These are phyloP conservation scores for Didymella pomorum DNA, from an alignment of 2,329 filamentous ascomycete genomes.

Conservation along the genomic window DNA sequence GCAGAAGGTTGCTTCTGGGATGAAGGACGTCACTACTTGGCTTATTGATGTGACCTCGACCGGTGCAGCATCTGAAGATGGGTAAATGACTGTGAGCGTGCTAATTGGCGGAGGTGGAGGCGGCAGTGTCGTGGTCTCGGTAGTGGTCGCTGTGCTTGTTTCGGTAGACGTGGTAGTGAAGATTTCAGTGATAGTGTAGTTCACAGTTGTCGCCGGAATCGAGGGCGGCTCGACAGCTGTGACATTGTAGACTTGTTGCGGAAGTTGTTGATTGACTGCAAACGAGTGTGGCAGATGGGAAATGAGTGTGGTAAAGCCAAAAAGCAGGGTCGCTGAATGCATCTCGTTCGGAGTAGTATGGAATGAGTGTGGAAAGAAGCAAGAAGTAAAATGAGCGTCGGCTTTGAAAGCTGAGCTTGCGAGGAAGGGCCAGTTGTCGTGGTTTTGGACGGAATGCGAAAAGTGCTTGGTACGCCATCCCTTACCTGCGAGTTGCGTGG, in stretches of 20 bases:
- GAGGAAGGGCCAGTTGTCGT: conserved; percentile 15
- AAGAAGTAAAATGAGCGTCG: conserved; percentile 4
- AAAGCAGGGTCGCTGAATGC: conserved; percentile 14
- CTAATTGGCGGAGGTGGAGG: conserved; percentile 11
- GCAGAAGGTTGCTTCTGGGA: conserved; percentile 55
- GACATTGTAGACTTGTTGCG: conserved; percentile 17
- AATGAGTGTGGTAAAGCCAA: conserved; percentile 13
- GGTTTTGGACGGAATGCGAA: conserved; percentile 17
- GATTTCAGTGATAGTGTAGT: conserved; percentile 33
- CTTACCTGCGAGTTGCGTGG: conserved; percentile 14
- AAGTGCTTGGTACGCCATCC: conserved; percentile 9
- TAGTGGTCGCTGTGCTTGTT: conserved; percentile 4
- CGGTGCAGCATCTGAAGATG: conserved; percentile 54
- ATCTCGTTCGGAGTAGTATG: conserved; percentile 7
- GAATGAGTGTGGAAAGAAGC: conserved; percentile 11
- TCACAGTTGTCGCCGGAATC: conserved; percentile 2
- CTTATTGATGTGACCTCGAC: conserved; percentile 54
- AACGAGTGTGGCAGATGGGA: conserved; percentile 13
- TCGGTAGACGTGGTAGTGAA: conserved; percentile 31
- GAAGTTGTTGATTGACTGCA: conserved; percentile 9
- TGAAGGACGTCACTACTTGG: conserved; percentile 54
- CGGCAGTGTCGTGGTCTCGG: conserved; percentile 11
- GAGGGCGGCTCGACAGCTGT: conserved; percentile 8
- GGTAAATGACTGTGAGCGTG: conserved; percentile 51
- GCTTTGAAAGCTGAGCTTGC: conserved; percentile 3